These are phyloP conservation scores for Stagonosporopsis vannaccii DNA, from an alignment of 2,329 filamentous ascomycete species.

Conservation along the genomic window DNA sequence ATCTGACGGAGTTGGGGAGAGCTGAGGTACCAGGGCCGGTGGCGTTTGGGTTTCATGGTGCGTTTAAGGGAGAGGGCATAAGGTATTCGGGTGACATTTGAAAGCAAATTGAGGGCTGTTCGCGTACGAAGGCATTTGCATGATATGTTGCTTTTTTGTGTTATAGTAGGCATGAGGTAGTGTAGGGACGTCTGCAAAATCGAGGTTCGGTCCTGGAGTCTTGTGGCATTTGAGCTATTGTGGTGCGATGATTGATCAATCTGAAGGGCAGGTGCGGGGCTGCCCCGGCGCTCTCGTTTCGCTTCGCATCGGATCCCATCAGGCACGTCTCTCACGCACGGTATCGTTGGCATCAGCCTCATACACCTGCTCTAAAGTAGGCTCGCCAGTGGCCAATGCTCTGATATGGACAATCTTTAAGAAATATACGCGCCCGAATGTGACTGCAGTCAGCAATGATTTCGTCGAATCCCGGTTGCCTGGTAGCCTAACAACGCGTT, in stretches of 20 bases:
- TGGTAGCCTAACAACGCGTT: neutral
- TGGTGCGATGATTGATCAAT: too few species aligned
- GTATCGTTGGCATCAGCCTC: neutral
- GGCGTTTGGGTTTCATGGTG: conserved; percentile 71
- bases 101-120: neutral
- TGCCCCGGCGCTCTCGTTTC: conserved; percentile 1
- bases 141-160: neutral
- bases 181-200: too few species aligned
- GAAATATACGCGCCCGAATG: neutral
- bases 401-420: neutral
- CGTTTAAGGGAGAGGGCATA: conserved; percentile 50
- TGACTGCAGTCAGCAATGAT: neutral
- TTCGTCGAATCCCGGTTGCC: neutral
- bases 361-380: neutral
- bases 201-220: too few species aligned
- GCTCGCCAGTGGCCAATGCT: neutral
- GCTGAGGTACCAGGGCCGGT: conserved; percentile 69
- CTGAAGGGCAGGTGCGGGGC: conserved; percentile 1
- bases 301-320: neutral
- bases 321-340: too few species aligned
- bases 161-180: neutral
- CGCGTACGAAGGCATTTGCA: too few species aligned
- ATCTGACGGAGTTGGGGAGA: conserved; percentile 69
- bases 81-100: conserved; percentile 26
- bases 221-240: neutral